Base-by-base conservation (phyloP, 2,329 filamentous ascomycete species). In the Talaromyces sp. region DNA sequence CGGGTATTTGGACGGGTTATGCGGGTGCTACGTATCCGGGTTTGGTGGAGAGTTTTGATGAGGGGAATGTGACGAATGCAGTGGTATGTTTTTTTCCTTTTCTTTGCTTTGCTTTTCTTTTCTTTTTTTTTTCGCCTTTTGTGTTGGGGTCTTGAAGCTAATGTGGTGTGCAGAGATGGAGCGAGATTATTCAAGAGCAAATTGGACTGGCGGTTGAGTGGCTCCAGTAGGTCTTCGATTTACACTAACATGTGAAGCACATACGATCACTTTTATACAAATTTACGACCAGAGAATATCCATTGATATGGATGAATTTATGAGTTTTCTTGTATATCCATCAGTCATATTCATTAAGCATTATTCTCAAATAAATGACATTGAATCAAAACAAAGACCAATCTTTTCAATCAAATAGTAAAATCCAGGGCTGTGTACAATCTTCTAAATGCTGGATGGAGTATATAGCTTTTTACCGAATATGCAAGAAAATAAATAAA, bases 1-100 rank as follows among this genome's bases (percentile, higher is more conserved):
- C 93, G 0, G 93, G 93, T 0, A 74, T 93, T 55, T 96, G 92
- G 92, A 96, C 92, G 0, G 93, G 93, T 0, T 97, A 97, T 74
- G 81, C 92, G 0, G 93, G 92, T 3, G 86, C 83, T 4, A 87
- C 85, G 9, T 88, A 85, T 67, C 86, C 86, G 1, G 85, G 85
- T 1, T 73, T 88, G n/a, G 82, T 87, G 5, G 86, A 88, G 71
- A 83, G 81, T 57, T 77, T 88, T 54, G 83, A 87, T 30, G 81
- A 78, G 52, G 72, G 73, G 1, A 77, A 84, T 70, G 57, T 73
- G 61, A 69, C 69, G 7, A 81, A 80, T 62, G 78, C 79, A 19
- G 65, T 70, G 84, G 85, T 88, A 69, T 75, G 82, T 77, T 55
- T 39, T 55, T 10, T 17, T 27, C 32, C 52, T 51, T n/a, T 47